These are phyloP conservation scores for Phytopythium kandeliae DNA, from an alignment of 352 stramenopile species.

Conservation along the genomic window DNA sequence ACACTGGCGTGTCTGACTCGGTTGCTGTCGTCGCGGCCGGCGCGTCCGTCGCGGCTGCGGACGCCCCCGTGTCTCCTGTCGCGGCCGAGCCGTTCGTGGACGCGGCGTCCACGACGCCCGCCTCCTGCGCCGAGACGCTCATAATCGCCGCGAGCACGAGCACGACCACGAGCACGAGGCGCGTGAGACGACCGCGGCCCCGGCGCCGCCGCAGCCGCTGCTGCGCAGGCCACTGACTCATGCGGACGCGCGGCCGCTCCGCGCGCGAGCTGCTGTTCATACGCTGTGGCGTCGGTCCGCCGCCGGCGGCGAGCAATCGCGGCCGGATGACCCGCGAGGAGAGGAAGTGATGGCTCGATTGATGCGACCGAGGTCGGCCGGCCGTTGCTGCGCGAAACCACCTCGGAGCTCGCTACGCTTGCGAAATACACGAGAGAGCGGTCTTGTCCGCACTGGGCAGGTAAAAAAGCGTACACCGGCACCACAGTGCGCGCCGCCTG, in stretches of 20 bases:
- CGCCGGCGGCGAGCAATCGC: too few species aligned
- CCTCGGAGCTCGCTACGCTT: too few species aligned
- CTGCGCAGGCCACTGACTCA: background rate
- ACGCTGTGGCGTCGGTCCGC: too few species aligned
- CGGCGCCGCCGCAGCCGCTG: background rate
- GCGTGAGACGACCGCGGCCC: background rate
- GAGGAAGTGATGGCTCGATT: too few species aligned
- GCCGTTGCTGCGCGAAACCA: too few species aligned
- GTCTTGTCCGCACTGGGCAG: too few species aligned
- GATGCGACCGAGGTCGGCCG: too few species aligned
- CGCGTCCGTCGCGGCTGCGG: background rate
- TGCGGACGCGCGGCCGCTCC: background rate
- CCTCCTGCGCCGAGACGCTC: background rate
- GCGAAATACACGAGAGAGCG: too few species aligned
- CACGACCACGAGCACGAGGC: background rate
- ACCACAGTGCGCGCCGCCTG: too few species aligned
- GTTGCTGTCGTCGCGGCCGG: slow-evolving; percentile 5
- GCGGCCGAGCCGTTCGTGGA: background rate
- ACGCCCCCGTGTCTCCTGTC: background rate
- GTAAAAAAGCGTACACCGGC: too few species aligned
- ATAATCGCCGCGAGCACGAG: background rate
- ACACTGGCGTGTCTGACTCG: background rate
- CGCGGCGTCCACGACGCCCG: background rate
- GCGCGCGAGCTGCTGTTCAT: too few species aligned
- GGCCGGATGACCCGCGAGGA: too few species aligned